A percentile compares a stretch with the other conserved stretches of the same genome.
Evolutionary conservation across 2,329 filamentous ascomycete genomes (phyloP).

Genomic region (Thermothelomyces thermophilus): DNA sequence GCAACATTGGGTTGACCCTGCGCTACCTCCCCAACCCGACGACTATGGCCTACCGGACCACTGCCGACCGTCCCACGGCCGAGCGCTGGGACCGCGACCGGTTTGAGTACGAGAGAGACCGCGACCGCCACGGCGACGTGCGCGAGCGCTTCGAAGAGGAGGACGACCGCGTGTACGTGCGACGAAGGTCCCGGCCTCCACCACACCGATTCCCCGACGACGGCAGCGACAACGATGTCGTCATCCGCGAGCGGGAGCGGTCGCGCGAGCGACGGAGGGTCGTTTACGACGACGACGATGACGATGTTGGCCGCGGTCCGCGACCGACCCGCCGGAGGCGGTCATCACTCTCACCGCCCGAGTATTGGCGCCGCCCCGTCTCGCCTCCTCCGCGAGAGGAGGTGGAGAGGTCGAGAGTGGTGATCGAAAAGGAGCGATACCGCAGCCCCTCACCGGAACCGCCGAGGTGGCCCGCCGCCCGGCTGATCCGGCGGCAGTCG

Average conservation of each 20-base stretch:
- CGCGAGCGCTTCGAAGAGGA: constrained; percentile 43
- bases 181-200: constrained; percentile 26
- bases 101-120: constrained; percentile 40
- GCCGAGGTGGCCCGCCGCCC: constrained; percentile 47
- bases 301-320: neutral
- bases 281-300: constrained; percentile 38
- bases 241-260: constrained; percentile 35
- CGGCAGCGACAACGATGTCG: constrained; percentile 42
- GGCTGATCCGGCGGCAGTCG: constrained; percentile 71
- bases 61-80: constrained; percentile 21
- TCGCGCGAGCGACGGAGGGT: constrained; percentile 35
- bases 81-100: constrained; percentile 53
- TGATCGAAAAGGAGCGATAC: constrained; percentile 44
- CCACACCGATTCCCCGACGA: neutral
- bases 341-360: constrained; percentile 29
- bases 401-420: constrained; percentile 46
- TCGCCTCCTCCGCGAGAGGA: constrained; percentile 40
- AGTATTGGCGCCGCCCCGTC: constrained; percentile 25
- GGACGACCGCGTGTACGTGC: constrained; percentile 38
- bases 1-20: too few relatives aligned
- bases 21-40: too few relatives aligned
- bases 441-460: constrained; percentile 45
- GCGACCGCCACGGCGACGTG: constrained; percentile 44
- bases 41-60: neutral
- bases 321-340: neutral